Conservation (phyloP, 2,329 filamentous ascomycete genomes). For the Botrytis cinerea region DNA sequence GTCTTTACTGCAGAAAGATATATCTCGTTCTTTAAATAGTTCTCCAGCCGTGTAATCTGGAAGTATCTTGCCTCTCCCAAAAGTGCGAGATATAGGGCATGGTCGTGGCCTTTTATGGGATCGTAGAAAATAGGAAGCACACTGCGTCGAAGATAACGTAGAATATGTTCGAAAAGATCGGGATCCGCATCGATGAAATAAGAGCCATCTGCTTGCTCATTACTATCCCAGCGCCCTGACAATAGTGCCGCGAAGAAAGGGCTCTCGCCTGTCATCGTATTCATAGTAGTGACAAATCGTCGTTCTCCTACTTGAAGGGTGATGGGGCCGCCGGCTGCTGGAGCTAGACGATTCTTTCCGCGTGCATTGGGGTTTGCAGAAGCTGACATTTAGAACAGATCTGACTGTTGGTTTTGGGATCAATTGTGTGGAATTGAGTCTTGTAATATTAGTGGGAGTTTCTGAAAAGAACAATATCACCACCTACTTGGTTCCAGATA, state of each 20-base stretch:
- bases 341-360: not conserved
- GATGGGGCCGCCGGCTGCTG: not conserved
- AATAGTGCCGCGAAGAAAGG: slow-evolving; percentile 27
- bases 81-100: slow-evolving; percentile 41
- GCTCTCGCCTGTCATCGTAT: slow-evolving; percentile 10
- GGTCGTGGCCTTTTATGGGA: slow-evolving; percentile 40
- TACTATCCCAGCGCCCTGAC: slow-evolving; percentile 34
- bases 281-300: slow-evolving; percentile 14
- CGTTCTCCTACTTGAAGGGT: slow-evolving; percentile 24
- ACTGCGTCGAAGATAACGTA: slow-evolving; percentile 42
- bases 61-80: slow-evolving; percentile 44
- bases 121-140: slow-evolving; percentile 44
- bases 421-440: fast-evolving
- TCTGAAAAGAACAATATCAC: not conserved
- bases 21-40: slow-evolving; percentile 35
- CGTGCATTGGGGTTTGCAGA: not conserved
- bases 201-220: slow-evolving; percentile 38
- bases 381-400: not conserved
- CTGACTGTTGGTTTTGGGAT: not conserved
- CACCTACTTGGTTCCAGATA: not conserved
- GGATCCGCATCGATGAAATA: slow-evolving; percentile 47
- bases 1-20: slow-evolving; percentile 24
- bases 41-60: slow-evolving; percentile 37
- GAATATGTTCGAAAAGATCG: slow-evolving; percentile 43
- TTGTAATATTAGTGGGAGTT: not conserved